Evolutionary conservation across 2,329 filamentous ascomycete species (phyloP).

Genomic region (Aspergillus flavus): DNA sequence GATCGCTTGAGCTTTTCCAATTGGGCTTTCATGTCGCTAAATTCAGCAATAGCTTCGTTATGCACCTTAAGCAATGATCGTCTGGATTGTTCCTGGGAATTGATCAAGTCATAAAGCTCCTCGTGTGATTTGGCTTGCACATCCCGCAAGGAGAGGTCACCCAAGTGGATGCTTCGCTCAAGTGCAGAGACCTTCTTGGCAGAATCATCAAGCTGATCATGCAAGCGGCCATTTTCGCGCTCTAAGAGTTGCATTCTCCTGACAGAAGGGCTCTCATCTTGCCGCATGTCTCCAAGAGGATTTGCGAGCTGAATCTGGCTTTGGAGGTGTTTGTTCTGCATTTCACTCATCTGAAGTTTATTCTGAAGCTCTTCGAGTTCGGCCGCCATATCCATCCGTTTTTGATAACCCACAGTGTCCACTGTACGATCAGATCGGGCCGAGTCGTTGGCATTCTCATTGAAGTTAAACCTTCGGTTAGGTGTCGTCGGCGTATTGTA

Average conservation of each 20-base stretch:
- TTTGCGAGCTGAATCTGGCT: slow-evolving; percentile 76
- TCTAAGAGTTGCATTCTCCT: slow-evolving; percentile 88
- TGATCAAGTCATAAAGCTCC: slow-evolving; percentile 88
- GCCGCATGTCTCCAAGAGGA: slow-evolving; percentile 61
- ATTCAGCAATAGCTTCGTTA: slow-evolving; percentile 80
- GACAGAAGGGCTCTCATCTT: slow-evolving; percentile 77
- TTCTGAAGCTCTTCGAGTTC: slow-evolving; percentile 93
- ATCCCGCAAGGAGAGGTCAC: slow-evolving; percentile 85
- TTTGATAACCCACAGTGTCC: slow-evolving; percentile 82
- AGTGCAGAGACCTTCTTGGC: slow-evolving; percentile 86
- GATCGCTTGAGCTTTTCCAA: slow-evolving; percentile 85
- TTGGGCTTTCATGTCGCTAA: slow-evolving; percentile 81
- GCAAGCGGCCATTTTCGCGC: slow-evolving; percentile 84
- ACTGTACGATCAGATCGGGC: slow-evolving; percentile 81
- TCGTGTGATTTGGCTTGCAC: slow-evolving; percentile 92
- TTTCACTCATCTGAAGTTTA: slow-evolving; percentile 88
- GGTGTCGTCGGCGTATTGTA: slow-evolving; percentile 79
- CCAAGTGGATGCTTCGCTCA: slow-evolving; percentile 82
- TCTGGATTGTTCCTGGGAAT: slow-evolving; percentile 87
- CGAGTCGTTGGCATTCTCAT: slow-evolving; percentile 70
- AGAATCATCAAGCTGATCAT: slow-evolving; percentile 94
- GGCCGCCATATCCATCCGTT: slow-evolving; percentile 84
- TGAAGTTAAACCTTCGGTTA: slow-evolving; percentile 68
- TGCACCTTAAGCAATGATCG: slow-evolving; percentile 80
- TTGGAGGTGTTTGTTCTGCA: slow-evolving; percentile 92